These are phyloP conservation scores for Claviceps monticola DNA, from an alignment of 2,329 filamentous ascomycete species.

Conservation along the genomic window DNA sequence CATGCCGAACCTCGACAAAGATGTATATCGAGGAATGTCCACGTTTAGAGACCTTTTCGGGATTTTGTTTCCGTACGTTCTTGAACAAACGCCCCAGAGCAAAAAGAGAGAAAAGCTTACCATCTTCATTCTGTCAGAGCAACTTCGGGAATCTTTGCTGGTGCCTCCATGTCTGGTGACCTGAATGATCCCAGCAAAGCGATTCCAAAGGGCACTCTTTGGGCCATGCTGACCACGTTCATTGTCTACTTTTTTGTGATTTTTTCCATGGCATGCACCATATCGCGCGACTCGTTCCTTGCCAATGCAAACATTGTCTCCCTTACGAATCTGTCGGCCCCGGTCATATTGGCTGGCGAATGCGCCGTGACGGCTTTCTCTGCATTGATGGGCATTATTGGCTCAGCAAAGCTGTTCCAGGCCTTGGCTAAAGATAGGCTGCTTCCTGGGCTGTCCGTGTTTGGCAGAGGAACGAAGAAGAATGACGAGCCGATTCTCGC, in stretches of 20 bases:
- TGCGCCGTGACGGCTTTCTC: constrained; percentile 76
- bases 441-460: constrained; percentile 60
- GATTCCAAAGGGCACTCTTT: constrained; percentile 73
- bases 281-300: constrained; percentile 60
- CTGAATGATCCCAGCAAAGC: constrained; percentile 69
- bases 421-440: constrained; percentile 68
- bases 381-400: constrained; percentile 74
- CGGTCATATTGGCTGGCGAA: constrained; percentile 66
- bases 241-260: constrained; percentile 64
- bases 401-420: constrained; percentile 71
- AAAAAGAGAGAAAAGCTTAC: background rate
- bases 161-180: constrained; percentile 84
- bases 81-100: background rate
- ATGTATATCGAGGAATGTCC: constrained; percentile 46
- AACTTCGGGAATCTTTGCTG: constrained; percentile 47
- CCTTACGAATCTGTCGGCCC: constrained; percentile 61
- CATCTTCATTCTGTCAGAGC: constrained; percentile 17
- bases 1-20: constrained; percentile 52
- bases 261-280: constrained; percentile 62
- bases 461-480: constrained; percentile 58
- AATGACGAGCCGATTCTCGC: constrained; percentile 65
- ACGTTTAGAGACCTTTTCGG: constrained; percentile 76
- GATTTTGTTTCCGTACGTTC: constrained; percentile 56
- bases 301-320: constrained; percentile 68
- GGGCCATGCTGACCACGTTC: constrained; percentile 64